These are phyloP conservation scores for Phytophthora kernoviae DNA, from an alignment of 352 stramenopile species.

Conservation along the genomic window DNA sequence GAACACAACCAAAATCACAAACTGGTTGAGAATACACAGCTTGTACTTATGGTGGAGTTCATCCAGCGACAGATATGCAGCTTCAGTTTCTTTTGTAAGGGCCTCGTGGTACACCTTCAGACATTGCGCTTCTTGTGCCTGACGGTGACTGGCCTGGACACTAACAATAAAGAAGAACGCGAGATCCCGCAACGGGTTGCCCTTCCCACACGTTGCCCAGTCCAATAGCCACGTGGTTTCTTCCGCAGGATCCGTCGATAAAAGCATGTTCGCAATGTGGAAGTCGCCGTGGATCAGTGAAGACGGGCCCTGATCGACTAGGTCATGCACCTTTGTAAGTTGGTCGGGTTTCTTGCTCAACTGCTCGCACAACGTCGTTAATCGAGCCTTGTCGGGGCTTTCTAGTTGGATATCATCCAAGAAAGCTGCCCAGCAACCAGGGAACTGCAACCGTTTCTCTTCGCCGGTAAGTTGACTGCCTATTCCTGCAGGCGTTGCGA, in stretches of 20 bases:
- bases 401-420: slow-evolving; percentile 56
- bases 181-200: slow-evolving; percentile 79
- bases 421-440: slow-evolving; percentile 55
- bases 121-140: slow-evolving; percentile 37
- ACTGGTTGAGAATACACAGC: slow-evolving; percentile 79
- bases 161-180: slow-evolving; percentile 88
- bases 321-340: slow-evolving; percentile 52
- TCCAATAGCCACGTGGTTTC: slow-evolving; percentile 70
- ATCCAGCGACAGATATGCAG: slow-evolving; percentile 30
- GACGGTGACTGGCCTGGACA: slow-evolving; percentile 54
- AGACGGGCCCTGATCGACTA: slow-evolving; percentile 52
- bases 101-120: slow-evolving; percentile 50
- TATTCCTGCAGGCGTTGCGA: slow-evolving; percentile 65
- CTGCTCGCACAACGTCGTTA: slow-evolving; percentile 49
- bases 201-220: slow-evolving; percentile 78
- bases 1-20: slow-evolving; percentile 82
- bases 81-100: slow-evolving; percentile 27
- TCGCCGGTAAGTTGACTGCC: slow-evolving; percentile 65
- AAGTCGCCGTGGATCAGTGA: slow-evolving; percentile 85
- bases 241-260: slow-evolving; percentile 33
- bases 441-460: slow-evolving; percentile 70
- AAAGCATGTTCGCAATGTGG: slow-evolving; percentile 80
- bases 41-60: slow-evolving; percentile 64
- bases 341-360: slow-evolving; percentile 47
- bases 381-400: slow-evolving; percentile 21